Evolutionary conservation across 2,329 filamentous ascomycete species (phyloP).

Genomic region (Periconia sp.): DNA sequence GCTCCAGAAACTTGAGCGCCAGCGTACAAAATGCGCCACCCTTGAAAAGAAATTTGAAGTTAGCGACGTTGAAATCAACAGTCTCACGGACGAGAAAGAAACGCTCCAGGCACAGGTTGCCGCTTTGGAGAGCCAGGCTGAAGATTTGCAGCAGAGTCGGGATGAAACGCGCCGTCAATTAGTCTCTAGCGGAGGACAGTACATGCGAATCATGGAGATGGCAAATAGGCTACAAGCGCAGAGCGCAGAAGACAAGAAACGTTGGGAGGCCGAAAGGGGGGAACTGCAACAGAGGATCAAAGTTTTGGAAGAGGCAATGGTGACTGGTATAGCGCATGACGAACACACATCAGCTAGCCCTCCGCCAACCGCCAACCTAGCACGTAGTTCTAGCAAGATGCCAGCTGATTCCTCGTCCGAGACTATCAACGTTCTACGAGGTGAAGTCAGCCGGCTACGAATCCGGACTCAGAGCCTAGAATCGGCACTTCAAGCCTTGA

Average conservation of each 20-base stretch:
- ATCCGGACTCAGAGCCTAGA: conserved; percentile 35
- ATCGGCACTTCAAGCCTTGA: conserved; percentile 32
- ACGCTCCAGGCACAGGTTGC: conserved; percentile 55
- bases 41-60: conserved; percentile 54
- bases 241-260: conserved; percentile 50
- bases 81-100: conserved; percentile 58
- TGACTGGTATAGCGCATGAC: conserved; percentile 18
- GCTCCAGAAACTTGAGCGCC: conserved; percentile 58
- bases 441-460: conserved; percentile 37
- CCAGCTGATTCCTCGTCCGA: conserved; percentile 22
- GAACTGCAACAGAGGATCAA: conserved; percentile 44
- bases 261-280: conserved; percentile 48
- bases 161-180: conserved; percentile 54
- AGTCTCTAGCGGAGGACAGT: conserved; percentile 55
- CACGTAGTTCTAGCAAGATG: conserved; percentile 4
- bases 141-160: conserved; percentile 55
- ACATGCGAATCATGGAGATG: conserved; percentile 59
- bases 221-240: conserved; percentile 53
- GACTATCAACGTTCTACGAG: conserved; percentile 37
- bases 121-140: conserved; percentile 56
- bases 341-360: not conserved
- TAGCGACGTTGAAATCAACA: conserved; percentile 53
- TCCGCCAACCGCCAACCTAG: conserved; percentile 5
- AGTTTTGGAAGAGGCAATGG: conserved; percentile 44
- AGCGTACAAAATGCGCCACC: conserved; percentile 56